Evolutionary conservation across 2,329 filamentous ascomycete genomes (phyloP).

Genomic region (Diplodia seriata): DNA sequence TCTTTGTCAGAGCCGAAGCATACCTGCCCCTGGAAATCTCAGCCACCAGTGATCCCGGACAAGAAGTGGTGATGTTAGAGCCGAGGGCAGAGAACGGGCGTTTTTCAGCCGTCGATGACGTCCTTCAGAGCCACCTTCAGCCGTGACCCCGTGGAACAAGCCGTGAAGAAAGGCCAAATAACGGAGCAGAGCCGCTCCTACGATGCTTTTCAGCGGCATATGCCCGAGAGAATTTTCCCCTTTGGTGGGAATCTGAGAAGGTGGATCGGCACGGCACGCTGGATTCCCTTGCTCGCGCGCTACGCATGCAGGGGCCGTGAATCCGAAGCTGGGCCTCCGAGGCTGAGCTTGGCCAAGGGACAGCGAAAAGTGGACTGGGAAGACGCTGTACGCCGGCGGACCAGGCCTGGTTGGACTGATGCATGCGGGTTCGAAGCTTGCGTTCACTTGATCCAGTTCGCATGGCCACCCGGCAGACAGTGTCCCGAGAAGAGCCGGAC

Average conservation of each 20-base stretch:
- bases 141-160: background rate
- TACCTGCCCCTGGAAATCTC: background rate
- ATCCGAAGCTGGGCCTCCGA: background rate
- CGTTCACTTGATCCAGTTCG: background rate
- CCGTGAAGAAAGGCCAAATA: background rate
- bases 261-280: background rate
- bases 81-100: no score
- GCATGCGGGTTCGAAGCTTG: conserved; percentile 4
- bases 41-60: background rate
- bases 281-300: no score
- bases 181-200: background rate
- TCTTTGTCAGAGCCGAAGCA: background rate
- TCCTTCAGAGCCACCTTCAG: background rate
- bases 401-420: background rate
- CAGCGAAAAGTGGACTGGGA: background rate
- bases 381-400: no score
- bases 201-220: background rate
- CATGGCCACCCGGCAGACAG: background rate
- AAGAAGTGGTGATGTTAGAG: conserved; percentile 4
- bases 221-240: background rate
- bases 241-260: background rate
- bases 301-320: background rate
- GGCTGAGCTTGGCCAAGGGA: background rate
- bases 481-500: background rate
- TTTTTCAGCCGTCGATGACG: background rate